These are phyloP conservation scores for Croton laevigatus DNA, from an alignment of 441 rosid genomes.

Conservation along the genomic window DNA sequence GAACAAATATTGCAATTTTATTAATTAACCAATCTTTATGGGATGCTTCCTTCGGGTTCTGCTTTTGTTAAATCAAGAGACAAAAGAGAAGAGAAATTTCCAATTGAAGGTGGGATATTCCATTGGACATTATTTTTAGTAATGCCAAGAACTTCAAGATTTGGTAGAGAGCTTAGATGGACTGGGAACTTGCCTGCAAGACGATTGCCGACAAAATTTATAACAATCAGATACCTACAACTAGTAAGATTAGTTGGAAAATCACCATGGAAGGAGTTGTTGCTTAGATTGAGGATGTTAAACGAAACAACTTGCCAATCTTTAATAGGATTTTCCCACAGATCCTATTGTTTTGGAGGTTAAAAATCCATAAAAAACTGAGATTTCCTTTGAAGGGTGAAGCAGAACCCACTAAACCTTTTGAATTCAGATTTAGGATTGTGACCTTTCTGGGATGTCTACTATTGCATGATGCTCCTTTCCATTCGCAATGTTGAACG, in stretches of 20 bases:
- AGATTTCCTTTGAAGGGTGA: background rate
- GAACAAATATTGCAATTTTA: background rate
- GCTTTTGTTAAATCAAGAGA: background rate
- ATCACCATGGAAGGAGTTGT: background rate
- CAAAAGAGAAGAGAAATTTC: constrained; percentile 4
- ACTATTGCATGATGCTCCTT: background rate
- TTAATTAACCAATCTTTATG: background rate
- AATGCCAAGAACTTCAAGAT: background rate
- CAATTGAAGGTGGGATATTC: background rate
- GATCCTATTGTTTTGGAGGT: background rate
- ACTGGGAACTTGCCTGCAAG: too few species aligned
- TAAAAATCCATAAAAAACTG: background rate
- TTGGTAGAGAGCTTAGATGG: background rate
- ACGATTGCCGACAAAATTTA: too few species aligned
- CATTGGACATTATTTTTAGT: background rate
- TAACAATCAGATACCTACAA: background rate
- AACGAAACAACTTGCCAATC: background rate
- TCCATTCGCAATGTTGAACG: background rate
- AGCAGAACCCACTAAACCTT: background rate
- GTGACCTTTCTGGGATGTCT: background rate
- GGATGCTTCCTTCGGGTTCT: background rate
- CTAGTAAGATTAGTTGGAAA: background rate
- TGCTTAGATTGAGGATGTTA: background rate
- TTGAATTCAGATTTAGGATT: background rate
- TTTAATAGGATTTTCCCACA: background rate